These are phyloP conservation scores for Cornus suecica DNA, from an alignment of 148 eudicot species.

Conservation along the genomic window DNA sequence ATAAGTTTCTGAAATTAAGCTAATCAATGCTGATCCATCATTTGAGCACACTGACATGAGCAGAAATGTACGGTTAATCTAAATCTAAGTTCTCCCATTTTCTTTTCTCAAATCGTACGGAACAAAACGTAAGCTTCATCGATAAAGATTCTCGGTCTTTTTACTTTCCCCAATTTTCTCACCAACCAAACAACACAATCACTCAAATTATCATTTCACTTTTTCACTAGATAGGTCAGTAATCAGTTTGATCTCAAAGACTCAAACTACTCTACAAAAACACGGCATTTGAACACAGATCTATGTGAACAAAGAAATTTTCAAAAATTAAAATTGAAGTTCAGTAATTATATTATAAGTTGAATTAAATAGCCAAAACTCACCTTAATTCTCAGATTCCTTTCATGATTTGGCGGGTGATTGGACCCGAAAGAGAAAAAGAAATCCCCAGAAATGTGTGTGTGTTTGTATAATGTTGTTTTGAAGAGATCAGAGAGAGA, in stretches of 20 bases:
- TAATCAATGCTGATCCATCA: not conserved
- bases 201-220: not conserved
- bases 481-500: too few species aligned
- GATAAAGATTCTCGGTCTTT: too few species aligned
- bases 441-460: slow-evolving; percentile 6
- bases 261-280: not conserved
- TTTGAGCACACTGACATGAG: not conserved
- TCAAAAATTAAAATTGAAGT: not conserved
- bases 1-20: not conserved
- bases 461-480: too few species aligned
- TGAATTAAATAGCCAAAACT: slow-evolving; percentile 6
- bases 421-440: not conserved
- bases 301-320: not conserved
- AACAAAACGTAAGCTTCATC: too few species aligned
- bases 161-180: not conserved
- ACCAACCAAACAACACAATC: not conserved
- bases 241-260: slow-evolving; percentile 14
- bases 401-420: not conserved
- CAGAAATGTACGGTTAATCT: not conserved
- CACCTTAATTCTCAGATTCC: slow-evolving; percentile 15
- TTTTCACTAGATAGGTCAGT: not conserved
- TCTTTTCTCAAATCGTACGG: not conserved
- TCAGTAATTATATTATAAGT: not conserved
- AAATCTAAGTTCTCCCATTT: not conserved
- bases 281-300: slow-evolving; percentile 9